phyloP scores from a whole-genome alignment of 495 filamentous ascomycete species.

The Chaetomium tenue region DNA sequence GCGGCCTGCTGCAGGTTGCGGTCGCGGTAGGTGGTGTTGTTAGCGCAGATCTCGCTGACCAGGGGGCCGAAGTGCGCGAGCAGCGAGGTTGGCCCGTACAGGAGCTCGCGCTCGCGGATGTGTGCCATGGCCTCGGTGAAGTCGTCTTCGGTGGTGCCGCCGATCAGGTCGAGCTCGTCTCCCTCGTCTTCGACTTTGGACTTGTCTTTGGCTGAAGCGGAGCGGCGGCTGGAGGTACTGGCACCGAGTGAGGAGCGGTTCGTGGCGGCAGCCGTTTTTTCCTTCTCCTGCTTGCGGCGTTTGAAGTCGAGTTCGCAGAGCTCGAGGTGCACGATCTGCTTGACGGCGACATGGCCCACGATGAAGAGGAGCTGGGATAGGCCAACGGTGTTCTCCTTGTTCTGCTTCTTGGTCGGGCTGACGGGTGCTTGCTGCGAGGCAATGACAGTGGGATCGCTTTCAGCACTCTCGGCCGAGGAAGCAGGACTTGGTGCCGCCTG shows the following conservation, averaged over 20 bases:
- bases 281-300: conserved; percentile 87
- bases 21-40: conserved; percentile 86
- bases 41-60: conserved; percentile 88
- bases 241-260: conserved; percentile 34
- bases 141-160: conserved; percentile 96
- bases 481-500: conserved; percentile 32
- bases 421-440: conserved; percentile 29
- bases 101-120: conserved; percentile 89
- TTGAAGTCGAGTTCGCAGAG: conserved; percentile 97
- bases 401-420: conserved; percentile 44
- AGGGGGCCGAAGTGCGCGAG: conserved; percentile 86
- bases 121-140: conserved; percentile 95
- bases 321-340: conserved; percentile 99
- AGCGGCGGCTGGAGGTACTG: conserved; percentile 34
- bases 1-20: conserved; percentile 86
- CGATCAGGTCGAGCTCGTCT: conserved; percentile 93
- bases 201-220: conserved; percentile 24
- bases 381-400: conserved; percentile 64
- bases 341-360: conserved; percentile 94
- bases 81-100: conserved; percentile 82
- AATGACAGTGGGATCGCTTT: conserved; percentile 34
- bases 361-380: conserved; percentile 92
- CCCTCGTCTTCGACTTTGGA: conserved; percentile 55
- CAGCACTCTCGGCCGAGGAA: conserved; percentile 29
- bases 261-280: conserved; percentile 60